Percentiles rank a stretch among this genome's conserved stretches.
Evolutionary conservation across 179 eudicot species (phyloP).

Genomic region (Drosera spatulata): DNA sequence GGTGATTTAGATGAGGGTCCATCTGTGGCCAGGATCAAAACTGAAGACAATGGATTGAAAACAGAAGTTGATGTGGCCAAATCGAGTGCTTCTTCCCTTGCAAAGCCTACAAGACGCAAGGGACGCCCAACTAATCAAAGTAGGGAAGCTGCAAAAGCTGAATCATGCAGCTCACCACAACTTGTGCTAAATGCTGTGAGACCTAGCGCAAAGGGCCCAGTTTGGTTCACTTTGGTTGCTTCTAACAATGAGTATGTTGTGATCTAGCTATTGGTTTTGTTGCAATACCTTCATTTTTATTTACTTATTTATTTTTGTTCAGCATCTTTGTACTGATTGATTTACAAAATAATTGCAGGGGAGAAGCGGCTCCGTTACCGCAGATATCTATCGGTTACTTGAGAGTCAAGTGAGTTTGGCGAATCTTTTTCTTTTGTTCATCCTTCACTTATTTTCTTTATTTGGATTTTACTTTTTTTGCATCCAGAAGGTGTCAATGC

Average conservation of each 20-base stretch:
- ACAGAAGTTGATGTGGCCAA: constrained; percentile 33
- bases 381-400: constrained; percentile 62
- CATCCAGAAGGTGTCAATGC: neutral
- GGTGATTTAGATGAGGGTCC: constrained; percentile 28
- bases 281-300: neutral
- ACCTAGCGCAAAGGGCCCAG: constrained; percentile 39
- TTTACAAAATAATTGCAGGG: constrained; percentile 33
- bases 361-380: constrained; percentile 49
- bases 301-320: neutral
- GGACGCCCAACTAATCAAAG: constrained; percentile 26
- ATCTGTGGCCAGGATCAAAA: constrained; percentile 20
- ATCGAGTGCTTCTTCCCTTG: constrained; percentile 15
- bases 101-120: constrained; percentile 34
- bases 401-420: constrained; percentile 66
- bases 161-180: constrained; percentile 26
- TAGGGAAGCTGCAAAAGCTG: constrained; percentile 18
- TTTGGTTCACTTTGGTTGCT: constrained; percentile 89
- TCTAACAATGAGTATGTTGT: constrained; percentile 55
- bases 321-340: neutral
- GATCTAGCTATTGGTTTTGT: neutral
- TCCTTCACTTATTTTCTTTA: neutral
- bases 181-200: constrained; percentile 25
- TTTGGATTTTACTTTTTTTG: neutral
- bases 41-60: constrained; percentile 38
- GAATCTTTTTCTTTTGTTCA: neutral